Base-by-base conservation (phyloP, 768 basidiomycete genomes). In the Leccinum disarticulatum region DNA sequence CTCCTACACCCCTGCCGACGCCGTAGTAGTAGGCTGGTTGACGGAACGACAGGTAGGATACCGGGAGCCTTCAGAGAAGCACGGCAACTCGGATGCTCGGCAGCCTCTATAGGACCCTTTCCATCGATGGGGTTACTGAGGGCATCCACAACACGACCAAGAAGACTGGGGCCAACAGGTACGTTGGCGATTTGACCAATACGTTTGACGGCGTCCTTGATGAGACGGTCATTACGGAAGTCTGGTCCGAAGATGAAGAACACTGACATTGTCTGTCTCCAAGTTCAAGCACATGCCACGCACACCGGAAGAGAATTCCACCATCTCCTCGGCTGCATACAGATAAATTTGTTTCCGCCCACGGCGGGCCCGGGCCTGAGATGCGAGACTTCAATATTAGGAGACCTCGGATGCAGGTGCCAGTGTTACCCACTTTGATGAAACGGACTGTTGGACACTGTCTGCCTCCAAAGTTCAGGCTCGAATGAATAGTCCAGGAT, bases 271-370 rank as follows among this genome's bases (percentile, higher is more conserved):
- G 88, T 98, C 97, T 80, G 96, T 94, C 81, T 99, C 97, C 87
- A 99, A 90, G 91, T 99, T 99, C 79, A 99, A 80, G 79, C 95
- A 98, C 97, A 99, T 99, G 84, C 97, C 97, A 76, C 97, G 95
- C 71, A 99, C 88, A 79, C 97, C 97, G 55, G 97, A 98, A 53
- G 96, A 93, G 87, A 99, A 99, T 86, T 99, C 97, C 86, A 99
- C 97, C 97, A 99, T 99, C 87, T 99, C 97, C 81, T 99, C 97
- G 80, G 90, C 90, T 95, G 77, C 52, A 68, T 57, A 65, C 51
- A 25, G 27, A n/a, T n/a, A n/a, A n/a, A n/a, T 25, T 25, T 28
- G 27, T 28, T 28, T 28, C 27, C 27, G 27, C 27, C 27, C 27
- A 28, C 27, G 27, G 27, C n/a, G n/a, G n/a, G n/a, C n/a, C n/a